phyloP scores from a whole-genome alignment of 768 basidiomycete species.

The Pleurotus giganteus region DNA sequence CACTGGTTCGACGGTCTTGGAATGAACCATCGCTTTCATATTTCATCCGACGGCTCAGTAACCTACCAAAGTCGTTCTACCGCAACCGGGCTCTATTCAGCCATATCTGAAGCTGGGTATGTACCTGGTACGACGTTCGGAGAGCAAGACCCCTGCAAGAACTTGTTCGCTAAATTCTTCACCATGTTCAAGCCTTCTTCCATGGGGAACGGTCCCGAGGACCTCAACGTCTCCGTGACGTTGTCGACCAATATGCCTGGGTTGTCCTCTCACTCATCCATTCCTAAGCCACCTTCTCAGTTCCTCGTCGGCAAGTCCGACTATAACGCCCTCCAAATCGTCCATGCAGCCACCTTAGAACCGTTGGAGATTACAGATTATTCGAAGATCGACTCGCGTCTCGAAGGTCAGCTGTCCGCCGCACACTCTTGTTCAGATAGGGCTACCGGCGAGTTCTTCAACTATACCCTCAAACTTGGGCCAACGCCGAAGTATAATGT shows the following conservation, averaged over 20 bases:
- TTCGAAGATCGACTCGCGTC: slow-evolving; percentile 25
- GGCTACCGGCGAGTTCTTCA: slow-evolving; percentile 32
- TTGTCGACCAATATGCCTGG: slow-evolving; percentile 21
- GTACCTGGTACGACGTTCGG: slow-evolving; percentile 17
- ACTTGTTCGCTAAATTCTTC: slow-evolving; percentile 24
- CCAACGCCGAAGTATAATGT: slow-evolving; percentile 24
- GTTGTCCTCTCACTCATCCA: neutral
- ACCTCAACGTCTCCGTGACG: slow-evolving; percentile 18
- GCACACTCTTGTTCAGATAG: slow-evolving; percentile 37
- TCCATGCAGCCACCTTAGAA: slow-evolving; percentile 35
- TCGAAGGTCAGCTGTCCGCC: slow-evolving; percentile 29
- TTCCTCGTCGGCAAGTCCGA: slow-evolving; percentile 33
- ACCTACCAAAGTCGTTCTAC: slow-evolving; percentile 32
- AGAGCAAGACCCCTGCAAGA: slow-evolving; percentile 22
- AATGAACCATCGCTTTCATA: slow-evolving; percentile 38
- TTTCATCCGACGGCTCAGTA: slow-evolving; percentile 25
- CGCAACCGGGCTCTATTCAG: slow-evolving; percentile 24
- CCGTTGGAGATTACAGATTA: slow-evolving; percentile 29
- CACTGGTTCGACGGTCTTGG: slow-evolving; percentile 44
- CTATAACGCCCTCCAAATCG: slow-evolving; percentile 21
- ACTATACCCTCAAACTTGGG: slow-evolving; percentile 31
- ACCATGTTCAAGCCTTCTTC: slow-evolving; percentile 11
- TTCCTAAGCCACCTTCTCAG: slow-evolving; percentile 10
- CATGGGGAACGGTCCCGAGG: neutral
- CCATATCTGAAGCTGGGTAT: slow-evolving; percentile 17